Percentiles rank a stretch among this genome's conserved stretches.
phyloP scores from a whole-genome alignment of 768 basidiomycete species.

The Filobasidium floriforme region DNA sequence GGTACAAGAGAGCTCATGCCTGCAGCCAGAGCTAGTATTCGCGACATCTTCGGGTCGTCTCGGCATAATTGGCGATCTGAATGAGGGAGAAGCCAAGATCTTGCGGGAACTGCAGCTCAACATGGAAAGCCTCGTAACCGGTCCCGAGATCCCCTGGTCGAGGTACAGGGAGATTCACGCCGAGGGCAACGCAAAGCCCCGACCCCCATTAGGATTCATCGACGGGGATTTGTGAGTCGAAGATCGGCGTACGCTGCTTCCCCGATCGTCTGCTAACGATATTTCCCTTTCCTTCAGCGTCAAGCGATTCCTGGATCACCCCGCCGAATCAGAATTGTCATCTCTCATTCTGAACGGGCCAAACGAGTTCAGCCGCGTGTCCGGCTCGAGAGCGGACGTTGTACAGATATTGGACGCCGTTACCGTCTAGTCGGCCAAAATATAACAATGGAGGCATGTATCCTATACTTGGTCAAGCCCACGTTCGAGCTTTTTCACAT shows the following conservation, averaged over 20 bases:
- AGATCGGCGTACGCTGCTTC: background rate
- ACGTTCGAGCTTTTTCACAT: no score
- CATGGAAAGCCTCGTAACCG: constrained; percentile 31
- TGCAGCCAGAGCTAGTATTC: constrained; percentile 36
- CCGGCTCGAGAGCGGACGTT: background rate
- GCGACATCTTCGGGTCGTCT: constrained; percentile 37
- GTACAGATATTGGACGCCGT: background rate
- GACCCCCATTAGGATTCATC: constrained; percentile 38
- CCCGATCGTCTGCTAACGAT: background rate
- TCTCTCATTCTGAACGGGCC: constrained; percentile 15
- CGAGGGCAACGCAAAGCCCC: constrained; percentile 21
- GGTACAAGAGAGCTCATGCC: constrained; percentile 20
- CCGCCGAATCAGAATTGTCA: constrained; percentile 24
- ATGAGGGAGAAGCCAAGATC: constrained; percentile 24
- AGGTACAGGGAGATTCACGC: constrained; percentile 23
- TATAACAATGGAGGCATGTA: background rate
- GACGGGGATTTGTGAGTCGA: constrained; percentile 43
- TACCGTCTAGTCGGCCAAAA: background rate
- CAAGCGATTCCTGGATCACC: constrained; percentile 34
- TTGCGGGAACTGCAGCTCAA: constrained; percentile 41
- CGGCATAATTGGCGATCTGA: constrained; percentile 41
- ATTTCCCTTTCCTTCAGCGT: constrained; percentile 26
- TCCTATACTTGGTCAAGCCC: background rate
- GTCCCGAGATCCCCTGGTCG: constrained; percentile 32
- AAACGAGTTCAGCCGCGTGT: constrained; percentile 20